Evolutionary conservation across 2,329 filamentous ascomycete species (phyloP), one percentile per base, ranked within the genome.

Genomic region (Epicoccum sorghinum): DNA sequence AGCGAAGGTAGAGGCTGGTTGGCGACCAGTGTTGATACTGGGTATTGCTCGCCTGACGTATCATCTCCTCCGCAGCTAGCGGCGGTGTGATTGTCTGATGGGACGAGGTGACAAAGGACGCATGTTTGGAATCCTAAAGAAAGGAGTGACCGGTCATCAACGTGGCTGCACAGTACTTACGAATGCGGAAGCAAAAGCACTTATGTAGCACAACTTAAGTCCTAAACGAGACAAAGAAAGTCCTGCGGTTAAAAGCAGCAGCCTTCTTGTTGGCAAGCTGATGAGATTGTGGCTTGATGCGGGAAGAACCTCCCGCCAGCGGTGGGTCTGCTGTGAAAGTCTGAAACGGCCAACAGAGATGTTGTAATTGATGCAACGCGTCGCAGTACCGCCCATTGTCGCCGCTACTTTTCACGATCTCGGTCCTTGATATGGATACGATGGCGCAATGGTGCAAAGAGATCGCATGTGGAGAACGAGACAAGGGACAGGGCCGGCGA

Each of bases 321-420:
- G 25, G 38, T 49, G 52, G 52, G 52, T 30, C 52, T 12, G n/a
- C 22, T 32, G 35, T 49, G 52, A 55, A 55, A 55, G 18, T 32
- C 40, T 49, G 52, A 55, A 55, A 55, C 52, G 4, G 10, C 9
- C 12, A 23, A 35, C 33, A 27, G 27, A 30, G 24, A 23, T n/a
- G 30, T 2, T 36, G 36, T n/a, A 23, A 33, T 42, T 52, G 49
- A 4, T 10, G 37, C 38, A 25, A 13, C 36, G 35, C 38, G 36
- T 8, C 18, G 29, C 46, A 7, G n/a, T 23, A 46, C 42, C 18
- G 36, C 18, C 22, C 23, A 29, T 32, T 32, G 32, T 41, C 10
- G 37, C 37, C 38, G 42, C 23, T 27, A 8, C 12, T 41, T 7
- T 13, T 37, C 18, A 12, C 25, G 37, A 42, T 32, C 37, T 52